A percentile compares a stretch with the other conserved stretches of the same genome.
Evolutionary conservation across 2,329 filamentous ascomycete species (phyloP).

Genomic region (Corniculantispora saksenae): DNA sequence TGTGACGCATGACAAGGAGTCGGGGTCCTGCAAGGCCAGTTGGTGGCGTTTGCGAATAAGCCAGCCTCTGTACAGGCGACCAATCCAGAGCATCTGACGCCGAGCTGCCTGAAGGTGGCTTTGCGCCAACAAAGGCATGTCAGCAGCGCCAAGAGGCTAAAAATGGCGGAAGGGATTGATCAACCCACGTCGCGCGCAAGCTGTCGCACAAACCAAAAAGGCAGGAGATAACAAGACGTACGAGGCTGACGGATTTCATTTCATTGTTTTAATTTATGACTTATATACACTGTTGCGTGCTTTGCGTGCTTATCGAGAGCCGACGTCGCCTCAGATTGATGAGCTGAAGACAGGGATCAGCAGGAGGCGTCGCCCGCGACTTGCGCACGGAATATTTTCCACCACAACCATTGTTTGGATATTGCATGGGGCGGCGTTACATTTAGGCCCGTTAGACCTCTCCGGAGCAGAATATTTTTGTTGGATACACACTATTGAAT

Average conservation of each 20-base stretch:
- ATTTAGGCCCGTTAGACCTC: neutral
- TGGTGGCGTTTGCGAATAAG: neutral
- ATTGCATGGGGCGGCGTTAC: neutral
- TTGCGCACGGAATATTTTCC: neutral
- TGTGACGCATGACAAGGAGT: neutral
- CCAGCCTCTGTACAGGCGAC: neutral
- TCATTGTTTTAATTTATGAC: neutral
- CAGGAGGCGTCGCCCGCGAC: conserved; percentile 1
- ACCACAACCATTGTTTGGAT: neutral
- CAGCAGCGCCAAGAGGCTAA: conserved; percentile 15
- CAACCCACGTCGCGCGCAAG: neutral
- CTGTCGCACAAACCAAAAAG: neutral
- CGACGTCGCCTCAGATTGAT: neutral
- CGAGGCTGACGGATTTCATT: neutral
- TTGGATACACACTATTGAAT: neutral
- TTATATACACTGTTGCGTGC: neutral
- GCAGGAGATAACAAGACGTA: neutral
- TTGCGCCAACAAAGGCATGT: conserved; percentile 1
- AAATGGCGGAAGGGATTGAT: neutral
- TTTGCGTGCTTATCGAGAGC: neutral
- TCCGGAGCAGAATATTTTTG: no score
- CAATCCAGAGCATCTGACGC: neutral
- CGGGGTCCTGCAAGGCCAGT: neutral
- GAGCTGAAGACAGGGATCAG: conserved; percentile 1
- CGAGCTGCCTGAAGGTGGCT: neutral